Base-by-base conservation (phyloP, 345 rosid genomes). In the Salix udensis region DNA sequence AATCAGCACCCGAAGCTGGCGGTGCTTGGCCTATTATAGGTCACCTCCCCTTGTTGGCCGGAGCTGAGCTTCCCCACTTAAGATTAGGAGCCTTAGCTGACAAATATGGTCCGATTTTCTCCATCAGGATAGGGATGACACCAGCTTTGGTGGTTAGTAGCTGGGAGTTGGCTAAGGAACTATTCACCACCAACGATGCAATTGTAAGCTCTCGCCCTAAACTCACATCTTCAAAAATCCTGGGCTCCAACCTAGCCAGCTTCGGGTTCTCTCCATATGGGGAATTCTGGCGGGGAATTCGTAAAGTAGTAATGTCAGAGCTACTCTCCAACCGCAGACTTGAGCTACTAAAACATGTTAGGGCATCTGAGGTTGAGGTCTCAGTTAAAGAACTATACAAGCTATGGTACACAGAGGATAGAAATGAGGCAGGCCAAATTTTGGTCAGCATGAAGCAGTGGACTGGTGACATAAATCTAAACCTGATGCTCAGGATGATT, bases 1-100 rank as follows among this genome's bases (percentile, higher is more conserved):
- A 34, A 62, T 24, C 34, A 73, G 37, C 80, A 55, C 83, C 81
- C 1, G 68, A 60, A 44, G 83, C 80, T 3, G 76, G 78, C 2
- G 82, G 81, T 24, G 80, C 86, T 18, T 87, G 86, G 88, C 89
- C 85, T 16, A 15, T 85, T 5, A 77, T 87, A 16, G 89, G 89
- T 36, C 88, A 87, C 71, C 80, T 87, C 18, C 84, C 53, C 61
- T 61, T 85, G 31, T 62, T 81, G 30, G 70, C 77, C 16, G 83
- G 80, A 13, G 46, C 78, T 21, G 71, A 72, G 72, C 80, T 75
- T 48, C 77, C 74, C 39, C 87, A 88, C 85, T 72, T 74, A 60
- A 67, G 76, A 7, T 75, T 88, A 14, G 79, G 78, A 30, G 60
- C 71, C 58, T 77, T 85, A 77, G 88, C 88, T 5, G 82, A 86